Percentiles rank a stretch among this genome's conserved stretches.
These are phyloP conservation scores for Candida ortonii DNA, from an alignment of 805 yeast genomes.

Conservation along the genomic window DNA sequence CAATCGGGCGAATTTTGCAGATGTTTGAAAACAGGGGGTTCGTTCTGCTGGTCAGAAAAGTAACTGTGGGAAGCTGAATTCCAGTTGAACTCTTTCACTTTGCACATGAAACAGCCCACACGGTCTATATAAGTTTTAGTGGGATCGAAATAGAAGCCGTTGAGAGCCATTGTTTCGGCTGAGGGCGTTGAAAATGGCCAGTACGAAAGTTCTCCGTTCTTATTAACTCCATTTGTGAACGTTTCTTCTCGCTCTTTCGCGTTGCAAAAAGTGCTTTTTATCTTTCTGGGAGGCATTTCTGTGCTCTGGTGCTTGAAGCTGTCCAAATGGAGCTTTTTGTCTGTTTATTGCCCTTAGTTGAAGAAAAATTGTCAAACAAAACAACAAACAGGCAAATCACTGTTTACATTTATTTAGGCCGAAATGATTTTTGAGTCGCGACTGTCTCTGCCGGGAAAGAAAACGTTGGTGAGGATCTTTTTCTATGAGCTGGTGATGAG, in stretches of 20 bases:
- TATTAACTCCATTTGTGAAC: constrained; percentile 17
- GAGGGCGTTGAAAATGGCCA: constrained; percentile 29
- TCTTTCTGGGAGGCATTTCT: constrained; percentile 4
- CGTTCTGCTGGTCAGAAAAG: constrained; percentile 9
- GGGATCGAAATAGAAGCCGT: constrained; percentile 63
- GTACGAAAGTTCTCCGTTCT: constrained; percentile 28
- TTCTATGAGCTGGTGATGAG: too few species aligned
- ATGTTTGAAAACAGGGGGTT: constrained; percentile 24
- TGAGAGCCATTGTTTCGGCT: constrained; percentile 41
- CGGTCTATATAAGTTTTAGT: constrained; percentile 44
- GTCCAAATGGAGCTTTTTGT: background rate
- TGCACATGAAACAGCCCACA: constrained; percentile 59
- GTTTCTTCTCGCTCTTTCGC: constrained; percentile 21
- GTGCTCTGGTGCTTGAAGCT: constrained; percentile 6
- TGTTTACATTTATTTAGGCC: background rate
- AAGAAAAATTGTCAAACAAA: constrained; percentile 3
- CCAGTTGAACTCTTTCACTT: constrained; percentile 60
- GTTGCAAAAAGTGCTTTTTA: constrained; percentile 9
- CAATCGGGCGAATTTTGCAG: constrained; percentile 28
- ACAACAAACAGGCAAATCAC: constrained; percentile 1
- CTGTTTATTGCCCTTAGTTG: too few species aligned
- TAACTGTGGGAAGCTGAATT: constrained; percentile 2
- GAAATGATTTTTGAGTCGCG: too few species aligned
- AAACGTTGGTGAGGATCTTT: too few species aligned
- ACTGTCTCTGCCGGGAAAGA: too few species aligned